A percentile compares a stretch with the other conserved stretches of the same genome.
These are phyloP conservation scores for Tremella yokohamensis DNA, from an alignment of 768 basidiomycete genomes.

Conservation along the genomic window DNA sequence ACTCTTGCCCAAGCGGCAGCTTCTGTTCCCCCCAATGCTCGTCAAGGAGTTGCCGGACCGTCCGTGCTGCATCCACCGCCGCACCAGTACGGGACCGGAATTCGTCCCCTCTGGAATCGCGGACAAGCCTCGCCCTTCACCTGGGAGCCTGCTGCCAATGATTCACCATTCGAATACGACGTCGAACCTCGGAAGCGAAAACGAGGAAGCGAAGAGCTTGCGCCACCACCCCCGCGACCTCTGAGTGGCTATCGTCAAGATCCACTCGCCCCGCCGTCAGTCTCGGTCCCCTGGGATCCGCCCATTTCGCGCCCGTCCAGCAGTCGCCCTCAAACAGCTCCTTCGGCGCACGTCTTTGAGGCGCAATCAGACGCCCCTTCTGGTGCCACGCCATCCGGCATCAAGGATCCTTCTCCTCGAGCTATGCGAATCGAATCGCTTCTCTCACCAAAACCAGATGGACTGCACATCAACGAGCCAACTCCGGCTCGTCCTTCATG, in stretches of 20 bases:
- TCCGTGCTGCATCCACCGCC: neutral
- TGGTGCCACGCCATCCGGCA: neutral
- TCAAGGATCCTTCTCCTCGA: slow-evolving; percentile 11
- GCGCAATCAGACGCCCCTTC: slow-evolving; percentile 7
- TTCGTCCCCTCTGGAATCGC: slow-evolving; percentile 2
- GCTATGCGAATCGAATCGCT: slow-evolving; percentile 23
- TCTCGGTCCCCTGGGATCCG: no score
- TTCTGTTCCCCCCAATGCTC: neutral
- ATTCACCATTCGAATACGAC: neutral
- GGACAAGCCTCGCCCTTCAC: neutral
- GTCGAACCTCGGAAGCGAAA: neutral
- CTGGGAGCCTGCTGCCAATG: neutral
- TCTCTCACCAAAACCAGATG: slow-evolving; percentile 12
- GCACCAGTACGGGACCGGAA: neutral
- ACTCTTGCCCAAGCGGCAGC: slow-evolving; percentile 1
- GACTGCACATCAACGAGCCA: neutral
- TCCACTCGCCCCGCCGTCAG: no score
- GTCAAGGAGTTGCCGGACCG: neutral
- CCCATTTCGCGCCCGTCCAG: no score
- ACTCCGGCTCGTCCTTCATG: no score
- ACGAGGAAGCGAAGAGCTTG: slow-evolving; percentile 2
- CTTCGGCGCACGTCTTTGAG: slow-evolving; percentile 1
- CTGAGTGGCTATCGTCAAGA: neutral
- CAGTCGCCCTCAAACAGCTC: neutral
- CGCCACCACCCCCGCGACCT: neutral